A percentile compares a stretch with the other conserved stretches of the same genome.
Conservation (phyloP, 2,329 filamentous ascomycete genomes). For the Leptographium wingfieldii region DNA sequence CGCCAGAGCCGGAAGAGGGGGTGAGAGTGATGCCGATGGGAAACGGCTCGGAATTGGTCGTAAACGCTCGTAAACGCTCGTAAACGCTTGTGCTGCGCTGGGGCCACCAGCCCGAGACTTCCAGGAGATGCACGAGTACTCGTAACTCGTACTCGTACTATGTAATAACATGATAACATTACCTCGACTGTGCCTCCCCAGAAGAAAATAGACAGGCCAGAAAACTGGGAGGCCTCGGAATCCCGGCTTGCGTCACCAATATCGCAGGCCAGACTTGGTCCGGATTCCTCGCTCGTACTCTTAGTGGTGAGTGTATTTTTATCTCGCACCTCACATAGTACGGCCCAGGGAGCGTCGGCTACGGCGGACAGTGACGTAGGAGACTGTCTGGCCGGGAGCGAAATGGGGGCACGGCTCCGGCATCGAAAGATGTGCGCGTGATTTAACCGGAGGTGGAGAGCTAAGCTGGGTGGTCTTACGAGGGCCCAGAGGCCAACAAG, state of each 20-base stretch:
- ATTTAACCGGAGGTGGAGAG: neutral
- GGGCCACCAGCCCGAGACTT: neutral
- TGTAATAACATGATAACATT: too few relatives aligned
- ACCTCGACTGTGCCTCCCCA: neutral
- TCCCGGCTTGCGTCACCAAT: neutral
- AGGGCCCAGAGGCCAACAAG: neutral
- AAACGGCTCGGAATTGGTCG: neutral
- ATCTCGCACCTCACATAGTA: too few relatives aligned
- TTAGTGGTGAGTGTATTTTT: too few relatives aligned
- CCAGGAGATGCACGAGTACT: neutral
- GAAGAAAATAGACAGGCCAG: neutral
- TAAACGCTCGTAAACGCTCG: neutral
- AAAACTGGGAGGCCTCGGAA: neutral
- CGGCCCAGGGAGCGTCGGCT: neutral
- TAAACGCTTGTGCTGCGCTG: neutral
- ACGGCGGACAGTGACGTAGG: neutral
- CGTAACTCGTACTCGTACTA: too few relatives aligned
- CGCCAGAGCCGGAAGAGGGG: neutral
- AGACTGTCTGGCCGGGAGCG: neutral
- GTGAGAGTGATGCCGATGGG: neutral
- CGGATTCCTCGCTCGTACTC: too few relatives aligned
- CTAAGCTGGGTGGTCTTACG: neutral
- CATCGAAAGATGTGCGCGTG: conserved; percentile 1
- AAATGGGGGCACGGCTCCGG: neutral
- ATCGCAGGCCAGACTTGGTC: neutral